A percentile compares a stretch with the other conserved stretches of the same genome.
phyloP scores from a whole-genome alignment of 73 alveolate species.

The Paraurostyla sp. region DNA sequence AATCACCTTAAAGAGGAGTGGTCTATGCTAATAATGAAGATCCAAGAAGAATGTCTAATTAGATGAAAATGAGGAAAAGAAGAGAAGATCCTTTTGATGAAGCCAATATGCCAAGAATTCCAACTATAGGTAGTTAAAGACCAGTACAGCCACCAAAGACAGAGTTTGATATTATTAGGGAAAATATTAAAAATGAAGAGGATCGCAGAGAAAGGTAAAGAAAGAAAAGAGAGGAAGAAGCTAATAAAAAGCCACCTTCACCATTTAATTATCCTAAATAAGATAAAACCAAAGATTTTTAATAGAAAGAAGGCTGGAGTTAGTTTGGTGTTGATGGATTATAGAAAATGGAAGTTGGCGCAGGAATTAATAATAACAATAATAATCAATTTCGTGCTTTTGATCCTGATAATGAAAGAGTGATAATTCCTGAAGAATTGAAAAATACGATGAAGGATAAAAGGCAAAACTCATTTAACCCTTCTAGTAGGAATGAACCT shows the following conservation, averaged over 20 bases:
- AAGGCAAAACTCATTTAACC: slow-evolving; percentile 4
- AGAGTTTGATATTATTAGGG: slow-evolving; percentile 20
- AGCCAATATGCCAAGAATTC: not conserved
- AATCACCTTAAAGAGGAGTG: not conserved
- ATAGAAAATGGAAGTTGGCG: not conserved
- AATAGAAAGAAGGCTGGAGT: not conserved
- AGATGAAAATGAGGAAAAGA: not conserved
- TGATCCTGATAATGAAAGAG: slow-evolving; percentile 31
- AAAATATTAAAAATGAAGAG: not conserved
- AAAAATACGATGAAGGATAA: not conserved
- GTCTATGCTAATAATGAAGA: slow-evolving; percentile 33
- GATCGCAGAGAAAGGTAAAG: not conserved
- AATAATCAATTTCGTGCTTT: too few species aligned
- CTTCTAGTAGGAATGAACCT: too few species aligned
- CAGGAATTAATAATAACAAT: not conserved
- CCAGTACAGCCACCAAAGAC: slow-evolving; percentile 38
- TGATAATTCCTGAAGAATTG: not conserved
- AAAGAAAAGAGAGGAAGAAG: not conserved
- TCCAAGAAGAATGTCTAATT: not conserved
- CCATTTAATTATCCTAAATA: too few species aligned
- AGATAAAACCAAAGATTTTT: not conserved
- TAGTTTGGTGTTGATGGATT: slow-evolving; percentile 18
- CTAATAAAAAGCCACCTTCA: not conserved
- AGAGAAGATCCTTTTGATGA: not conserved
- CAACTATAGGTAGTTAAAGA: not conserved